Evolutionary conservation across 345 rosid genomes (phyloP), one percentile per base, ranked within the genome.

Genomic region (Acer saccharum): DNA sequence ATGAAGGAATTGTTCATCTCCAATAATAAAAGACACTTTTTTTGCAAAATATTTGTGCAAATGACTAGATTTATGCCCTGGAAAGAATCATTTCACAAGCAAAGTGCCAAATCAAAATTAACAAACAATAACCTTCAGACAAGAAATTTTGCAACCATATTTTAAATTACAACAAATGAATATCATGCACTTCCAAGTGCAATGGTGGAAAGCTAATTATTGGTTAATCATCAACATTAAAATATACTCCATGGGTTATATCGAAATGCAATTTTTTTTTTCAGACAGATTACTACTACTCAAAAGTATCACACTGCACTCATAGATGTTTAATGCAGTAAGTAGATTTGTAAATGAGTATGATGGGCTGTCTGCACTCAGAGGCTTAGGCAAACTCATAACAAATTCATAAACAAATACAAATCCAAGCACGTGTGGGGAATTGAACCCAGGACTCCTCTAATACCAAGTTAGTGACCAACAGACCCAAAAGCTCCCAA

Each of bases 1-100:
- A 73, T 61, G 68, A 21, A 73, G 41, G 67, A 23, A 61, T 23
- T 43, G 55, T 21, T 43, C 20, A 23, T 73, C 68, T 29, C 68
- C 16, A 54, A 14, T 12, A 12, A 50, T 50, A 4, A 13, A 13
- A 13, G 55, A 50, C 39, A 50, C 55, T n/a, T 14, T 2, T 50
- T 50, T 50, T 13, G 55, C 16, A 12, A 50, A 50, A 50, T 54
- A 54, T 54, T 54, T 16, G n/a, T 14, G 58, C 58, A 52, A 52
- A 52, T 52, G 17, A 52, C 57, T 52, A 14, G n/a, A 52, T 52
- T 52, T 52, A 52, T 52, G 57, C 27, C n/a, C 57, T 7, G 0
- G 57, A 14, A 50, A 41, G 20, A 32, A 65, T 12, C 44, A 65
- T 13, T 65, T 65, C 23, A 35, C 44, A 65, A 65, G 43, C 32